A percentile compares a stretch with the other conserved stretches of the same genome.
phyloP scores from a whole-genome alignment of 23 red algal genomes.

The Rhodosorus marinus region DNA sequence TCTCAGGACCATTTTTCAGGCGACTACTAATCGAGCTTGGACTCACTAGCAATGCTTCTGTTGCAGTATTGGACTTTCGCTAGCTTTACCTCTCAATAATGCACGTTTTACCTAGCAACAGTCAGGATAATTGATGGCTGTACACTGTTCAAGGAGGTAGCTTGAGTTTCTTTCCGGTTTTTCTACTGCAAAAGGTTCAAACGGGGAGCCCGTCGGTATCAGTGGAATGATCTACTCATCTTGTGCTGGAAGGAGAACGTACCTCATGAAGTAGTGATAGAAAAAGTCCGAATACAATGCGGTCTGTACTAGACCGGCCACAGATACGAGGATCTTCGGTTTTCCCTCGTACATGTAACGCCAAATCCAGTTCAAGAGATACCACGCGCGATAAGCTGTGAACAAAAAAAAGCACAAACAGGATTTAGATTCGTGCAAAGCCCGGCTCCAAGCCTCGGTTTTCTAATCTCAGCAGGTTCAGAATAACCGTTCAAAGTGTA shows the following conservation, averaged over 20 bases:
- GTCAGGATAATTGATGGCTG: too few species aligned
- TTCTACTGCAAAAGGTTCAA: background rate
- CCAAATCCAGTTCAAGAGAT: slow-evolving; percentile 94
- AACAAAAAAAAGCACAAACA: too few species aligned
- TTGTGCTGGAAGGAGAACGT: background rate
- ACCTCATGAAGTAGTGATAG: slow-evolving; percentile 74
- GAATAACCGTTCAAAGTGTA: too few species aligned
- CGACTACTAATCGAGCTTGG: too few species aligned
- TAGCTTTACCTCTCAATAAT: too few species aligned
- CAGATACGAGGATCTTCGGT: slow-evolving; percentile 72
- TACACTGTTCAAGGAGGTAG: slow-evolving; percentile 4
- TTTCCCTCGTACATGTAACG: slow-evolving; percentile 56
- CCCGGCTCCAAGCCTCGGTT: too few species aligned
- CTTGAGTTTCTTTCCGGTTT: slow-evolving; percentile 6
- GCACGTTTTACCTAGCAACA: too few species aligned
- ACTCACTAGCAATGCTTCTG: too few species aligned
- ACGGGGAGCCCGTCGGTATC: background rate
- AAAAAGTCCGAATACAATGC: slow-evolving; percentile 93
- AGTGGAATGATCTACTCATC: background rate
- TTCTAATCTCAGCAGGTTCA: too few species aligned
- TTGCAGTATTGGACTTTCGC: too few species aligned
- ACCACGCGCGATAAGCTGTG: slow-evolving; percentile 79
- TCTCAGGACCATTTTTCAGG: too few species aligned
- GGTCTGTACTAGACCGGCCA: slow-evolving; percentile 73
- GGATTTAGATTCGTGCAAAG: too few species aligned